phyloP scores from a whole-genome alignment of 2,329 filamentous ascomycete genomes.

The Proliferodiscus dingleyae region DNA sequence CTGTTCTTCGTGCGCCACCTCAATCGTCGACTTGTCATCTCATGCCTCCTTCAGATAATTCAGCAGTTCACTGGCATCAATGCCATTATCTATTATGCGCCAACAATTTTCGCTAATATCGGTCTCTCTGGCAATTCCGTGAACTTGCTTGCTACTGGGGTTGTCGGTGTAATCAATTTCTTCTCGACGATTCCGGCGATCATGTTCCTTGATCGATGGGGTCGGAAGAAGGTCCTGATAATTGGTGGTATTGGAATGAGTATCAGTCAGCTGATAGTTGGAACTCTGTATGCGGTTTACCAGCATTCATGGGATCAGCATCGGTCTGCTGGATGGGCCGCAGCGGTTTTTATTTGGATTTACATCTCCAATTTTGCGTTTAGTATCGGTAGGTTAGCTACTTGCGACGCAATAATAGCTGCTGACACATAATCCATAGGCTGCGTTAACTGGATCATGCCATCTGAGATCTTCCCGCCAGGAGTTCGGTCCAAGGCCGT shows the following conservation, averaged over 20 bases:
- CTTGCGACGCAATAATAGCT: neutral
- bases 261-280: constrained; percentile 57
- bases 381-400: constrained; percentile 16
- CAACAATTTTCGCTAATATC: constrained; percentile 49
- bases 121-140: constrained; percentile 39
- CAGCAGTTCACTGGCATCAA: constrained; percentile 47
- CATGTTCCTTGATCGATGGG: constrained; percentile 57
- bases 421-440: no score
- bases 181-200: constrained; percentile 62
- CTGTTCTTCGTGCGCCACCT: constrained; percentile 52
- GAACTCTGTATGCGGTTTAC: constrained; percentile 54
- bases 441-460: constrained; percentile 12
- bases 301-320: constrained; percentile 34
- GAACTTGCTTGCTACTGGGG: constrained; percentile 61
- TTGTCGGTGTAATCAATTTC: constrained; percentile 65
- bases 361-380: constrained; percentile 27
- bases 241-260: constrained; percentile 62
- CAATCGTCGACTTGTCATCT: constrained; percentile 56
- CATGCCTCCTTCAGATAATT: constrained; percentile 31
- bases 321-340: constrained; percentile 34
- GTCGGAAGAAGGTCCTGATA: constrained; percentile 55
- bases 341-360: constrained; percentile 32
- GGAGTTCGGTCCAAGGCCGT: constrained; percentile 30
- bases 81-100: constrained; percentile 48
- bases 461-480: constrained; percentile 30